Evolutionary conservation across 768 basidiomycete genomes (phyloP), one percentile per base, ranked within the genome.

Genomic region (Pleurotus giganteus): DNA sequence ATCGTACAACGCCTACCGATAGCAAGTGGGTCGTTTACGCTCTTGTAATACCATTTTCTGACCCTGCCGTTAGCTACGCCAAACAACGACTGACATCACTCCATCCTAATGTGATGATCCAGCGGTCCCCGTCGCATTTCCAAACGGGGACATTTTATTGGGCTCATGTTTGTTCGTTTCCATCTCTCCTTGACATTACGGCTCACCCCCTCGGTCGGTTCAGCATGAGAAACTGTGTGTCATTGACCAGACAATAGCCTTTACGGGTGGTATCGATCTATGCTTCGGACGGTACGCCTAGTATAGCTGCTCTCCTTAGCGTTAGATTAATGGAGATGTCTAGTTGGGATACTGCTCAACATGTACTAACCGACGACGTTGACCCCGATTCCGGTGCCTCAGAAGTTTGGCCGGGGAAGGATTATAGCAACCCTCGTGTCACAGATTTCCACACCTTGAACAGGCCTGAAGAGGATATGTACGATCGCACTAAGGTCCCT

Each of bases 191-290:
- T 21, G 41, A n/a, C 8, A 15, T 32, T 15, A 2, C 19, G n/a
- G 17, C 32, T 29, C 17, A 26, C 6, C 43, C 26, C 43, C 21
- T 24, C 5, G 37, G 27, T 23, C 13, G 27, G 12, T 12, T 26
- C 55, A 95, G 92, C 97, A 98, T 69, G 97, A 99, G 77, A 99
- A 99, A 66, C 66, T 99, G 58, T 98, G 96, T 65, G 94, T 98
- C 12, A 91, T 99, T 57, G 97, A 99, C 66, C 91, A 97, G 66
- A 85, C 93, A 1, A 97, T 98, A 59, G 95, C 91, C 0, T 99
- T 98, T 72, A 97, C 94, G 92, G 97, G 97, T 15, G 97, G 97
- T 2, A 71, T 99, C 39, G 97, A 99, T 69, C 79, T 96, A 29
- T 96, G 91, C 67, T 97, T 94, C 61, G 93, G 94, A 64, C 79